Base-by-base conservation (phyloP, 2,329 filamentous ascomycete species). In the Metarhizium guizhouense region DNA sequence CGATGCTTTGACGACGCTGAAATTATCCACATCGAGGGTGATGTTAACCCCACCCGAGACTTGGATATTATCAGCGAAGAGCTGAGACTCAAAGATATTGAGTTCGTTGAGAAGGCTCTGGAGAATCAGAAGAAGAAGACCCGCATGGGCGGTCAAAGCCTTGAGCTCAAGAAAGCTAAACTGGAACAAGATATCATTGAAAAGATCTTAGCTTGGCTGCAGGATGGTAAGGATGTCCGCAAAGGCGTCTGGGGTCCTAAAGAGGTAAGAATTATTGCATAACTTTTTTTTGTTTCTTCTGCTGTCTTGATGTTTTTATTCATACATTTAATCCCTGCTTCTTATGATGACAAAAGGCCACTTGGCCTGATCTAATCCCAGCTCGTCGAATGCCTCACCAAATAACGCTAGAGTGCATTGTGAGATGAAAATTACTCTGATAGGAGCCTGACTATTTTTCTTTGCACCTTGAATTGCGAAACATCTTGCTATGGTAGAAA, bases 11-110 rank as follows among this genome's bases (percentile, higher is more conserved):
- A 99, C 70, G 94, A 99, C 79, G 94, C 93, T 58, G 94, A 99
- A 76, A 99, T 99, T 67, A 97, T 96, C 66, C 94, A 99, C 82
- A 92, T 99, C 62, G 95, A 99, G 80, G 95, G 94, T 71, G 94
- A 99, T 67, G 95, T 99, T 65, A 89, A 99, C 76, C 95, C 94
- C 38, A 83, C 88, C 58, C 87, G 94, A 69, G 94, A 99, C 79
- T 75, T 99, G 64, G 88, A 90, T 68, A 99, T 99, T 72, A 97
- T 99, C 75, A 90, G 86, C 72, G 92, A 97, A 70, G 94, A 99
- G 77, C 79, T 99, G 68, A 86, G 93, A 60, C 86, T 96, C 73
- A 99, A 99, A 80, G 94, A 99, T 75, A 96, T 96, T 62, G 95
- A 99, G 78, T 99, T 97, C 70, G 85, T 89, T 58, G 92, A 96